Evolutionary conservation across 2,329 filamentous ascomycete genomes (phyloP), one percentile per base, ranked within the genome.

Genomic region (Hymenotorrendiella dingleyae): DNA sequence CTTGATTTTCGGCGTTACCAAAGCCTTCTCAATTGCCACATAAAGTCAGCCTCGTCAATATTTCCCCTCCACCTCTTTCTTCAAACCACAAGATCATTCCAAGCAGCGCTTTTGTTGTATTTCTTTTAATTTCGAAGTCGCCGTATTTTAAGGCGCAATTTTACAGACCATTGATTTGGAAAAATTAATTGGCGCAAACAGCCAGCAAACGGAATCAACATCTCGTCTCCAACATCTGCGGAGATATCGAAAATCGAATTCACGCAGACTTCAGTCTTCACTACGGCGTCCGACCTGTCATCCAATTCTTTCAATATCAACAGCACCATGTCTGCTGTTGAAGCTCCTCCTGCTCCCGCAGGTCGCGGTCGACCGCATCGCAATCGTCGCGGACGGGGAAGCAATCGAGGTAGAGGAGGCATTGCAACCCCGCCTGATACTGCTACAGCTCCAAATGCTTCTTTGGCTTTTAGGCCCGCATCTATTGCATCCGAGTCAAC

Each of bases 61-160:
- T 23, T 19, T 28, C 14, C 32, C 22, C 14, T 33, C 27, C 33
- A 22, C 32, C 41, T 29, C 27, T 28, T 26, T 21, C 29, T 34
- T n/a, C 36, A 10, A 21, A 45, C 24, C 10, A 24, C 24, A 12
- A 35, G 26, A 19, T 29, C 23, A n/a, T 23, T 34, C 20, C 32
- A 37, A 21, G 23, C 19, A 26, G 11, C 23, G 23, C 16, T 27
- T 33, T 19, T 26, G 21, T 40, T 33, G 22, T 23, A 14, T 55
- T 41, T 43, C 40, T 54, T n/a, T 53, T 35, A 30, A 42, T 14
- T 58, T 32, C 40, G 54, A 59, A 60, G 56, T 44, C 56, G 55
- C 56, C 56, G 43, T 58, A 60, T 60, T 56, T 49, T 17, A 27
- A 52, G 53, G 53, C 54, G 56, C 56, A 59, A 21, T 27, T 43